phyloP scores from a whole-genome alignment of 2,329 filamentous ascomycete genomes.

The Trichocomaceae sp. region DNA sequence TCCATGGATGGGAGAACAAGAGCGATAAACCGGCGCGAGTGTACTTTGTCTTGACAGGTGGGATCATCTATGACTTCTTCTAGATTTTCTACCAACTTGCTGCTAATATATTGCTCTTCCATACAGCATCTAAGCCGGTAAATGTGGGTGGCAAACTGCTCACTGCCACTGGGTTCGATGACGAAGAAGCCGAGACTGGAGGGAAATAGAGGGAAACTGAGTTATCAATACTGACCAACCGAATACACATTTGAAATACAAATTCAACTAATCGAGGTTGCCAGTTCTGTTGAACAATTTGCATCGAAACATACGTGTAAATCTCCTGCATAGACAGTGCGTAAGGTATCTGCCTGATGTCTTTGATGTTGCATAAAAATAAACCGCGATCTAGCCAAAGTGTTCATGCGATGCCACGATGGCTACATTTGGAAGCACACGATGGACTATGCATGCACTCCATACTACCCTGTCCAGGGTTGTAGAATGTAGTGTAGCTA shows the following conservation, averaged over 20 bases:
- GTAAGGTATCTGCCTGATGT: too few relatives aligned
- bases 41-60: slow-evolving; percentile 18
- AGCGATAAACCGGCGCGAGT: slow-evolving; percentile 16
- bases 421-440: too few relatives aligned
- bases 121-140: slow-evolving; percentile 10
- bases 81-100: not conserved
- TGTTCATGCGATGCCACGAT: too few relatives aligned
- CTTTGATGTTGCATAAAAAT: not conserved
- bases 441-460: too few relatives aligned
- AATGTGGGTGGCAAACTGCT: slow-evolving; percentile 13
- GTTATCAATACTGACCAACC: too few relatives aligned
- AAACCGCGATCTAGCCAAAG: too few relatives aligned
- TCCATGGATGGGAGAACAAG: slow-evolving; percentile 22
- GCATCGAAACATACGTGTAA: too few relatives aligned
- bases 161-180: slow-evolving; percentile 3
- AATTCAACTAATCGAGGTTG: not conserved
- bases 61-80: not conserved
- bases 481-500: too few relatives aligned
- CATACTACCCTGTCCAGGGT: too few relatives aligned
- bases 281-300: not conserved
- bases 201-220: not conserved
- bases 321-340: too few relatives aligned
- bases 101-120: not conserved
- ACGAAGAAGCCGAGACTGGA: slow-evolving; percentile 1
- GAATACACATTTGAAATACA: too few relatives aligned